Conservation (phyloP, 1,139 yeast genomes). For the Suhomyces kunorum region DNA sequence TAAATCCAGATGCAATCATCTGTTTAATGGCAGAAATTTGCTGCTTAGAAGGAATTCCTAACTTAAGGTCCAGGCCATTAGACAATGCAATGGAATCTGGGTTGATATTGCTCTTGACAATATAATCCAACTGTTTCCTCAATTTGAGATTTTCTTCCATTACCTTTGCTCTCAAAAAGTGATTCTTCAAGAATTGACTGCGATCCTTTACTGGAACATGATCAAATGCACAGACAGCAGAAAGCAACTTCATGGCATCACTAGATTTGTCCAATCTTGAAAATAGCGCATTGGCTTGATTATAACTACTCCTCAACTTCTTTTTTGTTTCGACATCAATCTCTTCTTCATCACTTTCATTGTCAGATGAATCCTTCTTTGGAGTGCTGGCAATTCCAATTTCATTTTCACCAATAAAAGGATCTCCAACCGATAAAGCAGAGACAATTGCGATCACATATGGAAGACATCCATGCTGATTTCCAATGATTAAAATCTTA, state of each 20-base stretch:
- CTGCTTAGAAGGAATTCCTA: conserved; percentile 64
- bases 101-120: conserved; percentile 65
- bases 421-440: conserved; percentile 92
- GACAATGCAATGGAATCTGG: conserved; percentile 57
- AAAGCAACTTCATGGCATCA: conserved; percentile 73
- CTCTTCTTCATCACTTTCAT: conserved; percentile 27
- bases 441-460: conserved; percentile 89
- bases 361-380: conserved; percentile 26
- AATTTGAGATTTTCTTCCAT: conserved; percentile 87
- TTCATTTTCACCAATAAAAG: conserved; percentile 75
- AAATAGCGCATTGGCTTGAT: conserved; percentile 60
- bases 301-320: conserved; percentile 49
- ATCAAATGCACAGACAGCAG: conserved; percentile 89
- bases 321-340: conserved; percentile 42
- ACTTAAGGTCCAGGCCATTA: conserved; percentile 46
- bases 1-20: conserved; percentile 88
- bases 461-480: conserved; percentile 82
- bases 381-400: conserved; percentile 49
- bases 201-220: conserved; percentile 57
- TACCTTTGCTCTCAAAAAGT: conserved; percentile 66
- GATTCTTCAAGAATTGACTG: conserved; percentile 50
- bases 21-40: conserved; percentile 85
- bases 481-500: conserved; percentile 84
- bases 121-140: conserved; percentile 72
- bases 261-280: conserved; percentile 66